A percentile compares a stretch with the other conserved stretches of the same genome.
phyloP scores from a whole-genome alignment of 78 protist species.

The Dictyostelium intermedium region DNA sequence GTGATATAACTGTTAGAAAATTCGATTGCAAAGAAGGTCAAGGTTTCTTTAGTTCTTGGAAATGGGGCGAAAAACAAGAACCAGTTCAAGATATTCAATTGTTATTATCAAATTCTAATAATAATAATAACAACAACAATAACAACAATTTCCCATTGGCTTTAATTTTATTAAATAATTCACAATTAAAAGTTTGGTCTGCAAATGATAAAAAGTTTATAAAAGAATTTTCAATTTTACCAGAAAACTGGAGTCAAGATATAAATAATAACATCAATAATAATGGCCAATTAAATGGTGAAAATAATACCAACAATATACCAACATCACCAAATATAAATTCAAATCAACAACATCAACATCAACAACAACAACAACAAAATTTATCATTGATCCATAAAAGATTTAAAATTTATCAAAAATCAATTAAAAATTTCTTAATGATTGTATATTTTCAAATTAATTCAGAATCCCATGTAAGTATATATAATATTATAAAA shows the following conservation, averaged over 20 bases:
- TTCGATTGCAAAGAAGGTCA: constrained; percentile 7
- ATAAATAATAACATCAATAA: not conserved
- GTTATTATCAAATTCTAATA: not conserved
- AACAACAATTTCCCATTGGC: not conserved
- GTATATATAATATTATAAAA: not conserved
- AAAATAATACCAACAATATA: not conserved
- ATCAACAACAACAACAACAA: not conserved
- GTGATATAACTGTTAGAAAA: not conserved
- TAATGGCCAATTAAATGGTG: not conserved
- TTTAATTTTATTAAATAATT: constrained; percentile 21
- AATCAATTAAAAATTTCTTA: not conserved
- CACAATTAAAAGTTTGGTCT: constrained; percentile 13
- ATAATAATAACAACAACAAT: not conserved
- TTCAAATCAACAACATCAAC: not conserved
- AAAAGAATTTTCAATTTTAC: not conserved
- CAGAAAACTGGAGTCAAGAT: constrained; percentile 13
- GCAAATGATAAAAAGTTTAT: not conserved
- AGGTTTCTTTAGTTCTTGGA: constrained; percentile 14
- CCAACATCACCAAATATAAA: constrained; percentile 3
- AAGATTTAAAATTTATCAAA: constrained; percentile 27
- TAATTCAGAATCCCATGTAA: constrained; percentile 46
- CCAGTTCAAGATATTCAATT: constrained; percentile 24
- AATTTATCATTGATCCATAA: not conserved
- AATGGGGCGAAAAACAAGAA: constrained; percentile 20
- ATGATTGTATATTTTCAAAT: constrained; percentile 26